phyloP scores from a whole-genome alignment of 768 basidiomycete genomes.

The Crucibulum laeve region DNA sequence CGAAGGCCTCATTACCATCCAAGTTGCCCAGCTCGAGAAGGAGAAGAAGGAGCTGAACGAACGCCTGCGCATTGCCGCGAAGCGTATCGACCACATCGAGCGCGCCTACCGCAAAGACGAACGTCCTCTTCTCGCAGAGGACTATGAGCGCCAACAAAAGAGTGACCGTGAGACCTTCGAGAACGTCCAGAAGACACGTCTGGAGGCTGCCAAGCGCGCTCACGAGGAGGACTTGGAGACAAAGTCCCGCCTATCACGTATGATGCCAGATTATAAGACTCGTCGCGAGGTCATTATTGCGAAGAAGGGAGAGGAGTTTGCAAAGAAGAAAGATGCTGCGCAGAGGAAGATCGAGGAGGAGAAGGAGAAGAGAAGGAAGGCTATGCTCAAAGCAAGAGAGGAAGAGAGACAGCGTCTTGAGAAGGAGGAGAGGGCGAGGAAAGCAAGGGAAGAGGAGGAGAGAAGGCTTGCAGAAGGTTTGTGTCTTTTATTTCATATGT shows the following conservation, averaged over 20 bases:
- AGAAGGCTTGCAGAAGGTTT: constrained; percentile 47
- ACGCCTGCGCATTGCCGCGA: constrained; percentile 74
- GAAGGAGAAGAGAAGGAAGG: constrained; percentile 66
- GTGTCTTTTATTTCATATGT: constrained; percentile 12
- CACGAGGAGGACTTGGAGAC: constrained; percentile 68
- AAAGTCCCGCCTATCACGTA: constrained; percentile 70
- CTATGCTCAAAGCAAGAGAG: constrained; percentile 53
- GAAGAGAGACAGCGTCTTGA: constrained; percentile 45
- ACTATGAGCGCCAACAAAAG: constrained; percentile 84
- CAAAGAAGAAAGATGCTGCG: constrained; percentile 52
- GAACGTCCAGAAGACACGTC: constrained; percentile 47
- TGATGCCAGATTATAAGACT: constrained; percentile 64
- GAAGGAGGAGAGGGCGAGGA: constrained; percentile 30
- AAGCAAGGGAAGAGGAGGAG: constrained; percentile 54
- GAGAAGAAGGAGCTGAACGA: constrained; percentile 88
- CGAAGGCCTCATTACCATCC: constrained; percentile 80
- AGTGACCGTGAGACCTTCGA: constrained; percentile 72
- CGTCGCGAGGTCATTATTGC: constrained; percentile 50
- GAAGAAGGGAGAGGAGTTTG: constrained; percentile 63
- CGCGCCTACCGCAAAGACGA: constrained; percentile 95
- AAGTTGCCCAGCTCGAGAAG: constrained; percentile 94
- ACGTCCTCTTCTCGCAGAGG: constrained; percentile 75
- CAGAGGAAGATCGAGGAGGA: constrained; percentile 75
- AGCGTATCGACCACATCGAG: constrained; percentile 93
- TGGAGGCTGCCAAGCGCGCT: constrained; percentile 47